Evolutionary conservation across 129 eudicot genomes (phyloP), one percentile per base, ranked within the genome.

Genomic region (Flaveria linearis): DNA sequence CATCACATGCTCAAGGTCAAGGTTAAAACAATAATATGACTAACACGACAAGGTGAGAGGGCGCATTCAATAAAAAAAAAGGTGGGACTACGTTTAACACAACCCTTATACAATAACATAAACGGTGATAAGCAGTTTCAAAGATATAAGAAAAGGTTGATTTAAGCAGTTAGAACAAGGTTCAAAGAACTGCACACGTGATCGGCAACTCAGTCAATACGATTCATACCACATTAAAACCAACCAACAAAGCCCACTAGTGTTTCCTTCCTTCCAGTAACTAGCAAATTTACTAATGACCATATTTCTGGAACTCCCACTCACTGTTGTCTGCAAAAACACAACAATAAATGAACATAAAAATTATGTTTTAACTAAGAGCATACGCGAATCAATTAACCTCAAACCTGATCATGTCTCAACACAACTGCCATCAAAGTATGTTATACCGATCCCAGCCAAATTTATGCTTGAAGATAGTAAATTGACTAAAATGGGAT

Each of bases 271-370:
- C 1, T 45, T 74, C 56, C 41, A 15, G 23, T 53, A 53, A 53
- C 60, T 17, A 8, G 12, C 2, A 9, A 45, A 9, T 7, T 51
- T 58, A 58, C 82, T 85, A 90, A 72, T 90, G 96, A 18, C 96
- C 96, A 72, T 90, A 90, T 76, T 90, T 90, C 82, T 90, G 96
- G 73, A 90, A 90, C 84, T 90, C 96, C 96, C 96, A 90, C 76
- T 90, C 96, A 26, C 96, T 90, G 61, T 90, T 90, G 81, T 90
- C 96, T 90, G 76, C 41, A 80, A 23, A 69, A 57, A 69, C 74
- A 28, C 47, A 42, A 55, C 13, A 14, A n/a, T 10, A 41, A n/a
- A 26, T 52, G 12, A 55, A n/a, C 15, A n/a, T 2, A 52, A 1
- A 16, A 16, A n/a, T n/a, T 2, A 52, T 1, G 7, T 14, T 50